Conservation (phyloP, 1,139 yeast species). For the Schwanniomyces etchellsii region DNA sequence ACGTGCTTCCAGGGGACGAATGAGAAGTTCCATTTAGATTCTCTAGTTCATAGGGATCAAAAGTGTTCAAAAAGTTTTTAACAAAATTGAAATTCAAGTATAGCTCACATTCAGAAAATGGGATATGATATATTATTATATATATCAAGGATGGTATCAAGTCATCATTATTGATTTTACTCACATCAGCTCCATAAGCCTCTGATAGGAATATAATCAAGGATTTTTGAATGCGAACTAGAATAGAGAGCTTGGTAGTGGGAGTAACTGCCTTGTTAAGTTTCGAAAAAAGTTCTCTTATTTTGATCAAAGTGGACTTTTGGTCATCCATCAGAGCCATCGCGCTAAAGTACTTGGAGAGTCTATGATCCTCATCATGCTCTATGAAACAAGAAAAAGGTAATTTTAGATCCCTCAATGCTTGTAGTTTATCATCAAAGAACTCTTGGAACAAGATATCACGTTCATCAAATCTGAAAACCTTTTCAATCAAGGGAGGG, state of each 20-base stretch:
- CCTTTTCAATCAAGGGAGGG: slow-evolving; percentile 30
- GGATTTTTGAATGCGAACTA: slow-evolving; percentile 29
- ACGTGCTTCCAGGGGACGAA: no score
- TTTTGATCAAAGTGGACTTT: slow-evolving; percentile 8
- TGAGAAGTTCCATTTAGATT: slow-evolving; percentile 2
- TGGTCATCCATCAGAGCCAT: slow-evolving; percentile 9
- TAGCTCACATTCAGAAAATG: slow-evolving; percentile 18
- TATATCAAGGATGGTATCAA: slow-evolving; percentile 37
- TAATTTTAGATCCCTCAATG: slow-evolving; percentile 19
- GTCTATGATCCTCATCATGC: slow-evolving; percentile 10
- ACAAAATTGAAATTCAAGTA: slow-evolving; percentile 34
- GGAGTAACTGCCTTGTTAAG: slow-evolving; percentile 24
- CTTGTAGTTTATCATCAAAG: slow-evolving; percentile 28
- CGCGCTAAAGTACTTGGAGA: slow-evolving; percentile 15
- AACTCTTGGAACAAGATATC: slow-evolving; percentile 34
- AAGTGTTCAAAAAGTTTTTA: slow-evolving; percentile 28
- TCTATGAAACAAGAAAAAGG: slow-evolving; percentile 29
- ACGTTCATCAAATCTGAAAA: slow-evolving; percentile 34
- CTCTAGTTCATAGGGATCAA: slow-evolving; percentile 29
- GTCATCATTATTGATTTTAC: slow-evolving; percentile 32
- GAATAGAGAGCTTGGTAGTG: slow-evolving; percentile 21
- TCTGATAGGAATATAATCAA: slow-evolving; percentile 20
- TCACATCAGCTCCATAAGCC: slow-evolving; percentile 12
- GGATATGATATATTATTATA: slow-evolving; percentile 22
- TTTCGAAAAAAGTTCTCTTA: slow-evolving; percentile 10